Conservation (phyloP, 345 rosid genomes). For the Eucalyptus sideroxylon region DNA sequence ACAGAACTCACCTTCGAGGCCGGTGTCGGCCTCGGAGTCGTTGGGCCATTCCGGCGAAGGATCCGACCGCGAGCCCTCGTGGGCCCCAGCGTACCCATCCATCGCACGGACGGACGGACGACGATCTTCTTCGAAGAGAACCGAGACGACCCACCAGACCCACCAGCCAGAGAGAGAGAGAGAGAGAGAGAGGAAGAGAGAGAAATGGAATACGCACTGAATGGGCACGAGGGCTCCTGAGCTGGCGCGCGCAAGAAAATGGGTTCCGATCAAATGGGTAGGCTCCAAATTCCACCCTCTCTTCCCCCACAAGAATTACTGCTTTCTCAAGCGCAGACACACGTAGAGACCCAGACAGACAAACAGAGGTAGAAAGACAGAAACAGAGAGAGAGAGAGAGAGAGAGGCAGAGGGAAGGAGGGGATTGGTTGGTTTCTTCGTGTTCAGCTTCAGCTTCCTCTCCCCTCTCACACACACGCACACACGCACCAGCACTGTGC, state of each 20-base stretch:
- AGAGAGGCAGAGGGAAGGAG: not conserved
- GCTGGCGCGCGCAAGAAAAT: not conserved
- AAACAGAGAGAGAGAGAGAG: not conserved
- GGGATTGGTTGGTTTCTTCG: not conserved
- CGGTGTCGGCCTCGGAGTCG: constrained; percentile 43
- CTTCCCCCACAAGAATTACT: not conserved
- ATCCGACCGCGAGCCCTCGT: not conserved
- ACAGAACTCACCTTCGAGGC: constrained; percentile 45
- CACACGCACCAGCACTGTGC: not conserved
- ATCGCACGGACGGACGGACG: not conserved
- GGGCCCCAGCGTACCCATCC: not conserved
- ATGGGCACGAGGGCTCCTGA: not conserved
- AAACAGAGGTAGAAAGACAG: not conserved
- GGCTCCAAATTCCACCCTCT: not conserved
- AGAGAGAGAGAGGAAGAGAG: not conserved
- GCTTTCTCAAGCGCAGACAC: not conserved
- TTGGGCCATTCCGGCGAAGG: constrained; percentile 58
- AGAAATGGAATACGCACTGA: not conserved
- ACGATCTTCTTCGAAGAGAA: not conserved
- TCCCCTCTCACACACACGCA: not conserved
- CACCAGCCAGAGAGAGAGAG: not conserved
- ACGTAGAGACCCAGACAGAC: not conserved
- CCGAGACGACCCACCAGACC: not conserved
- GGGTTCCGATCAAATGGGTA: not conserved
- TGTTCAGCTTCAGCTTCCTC: not conserved